Evolutionary conservation across 768 basidiomycete species (phyloP).

Genomic region (Boletus pseudopeckii): DNA sequence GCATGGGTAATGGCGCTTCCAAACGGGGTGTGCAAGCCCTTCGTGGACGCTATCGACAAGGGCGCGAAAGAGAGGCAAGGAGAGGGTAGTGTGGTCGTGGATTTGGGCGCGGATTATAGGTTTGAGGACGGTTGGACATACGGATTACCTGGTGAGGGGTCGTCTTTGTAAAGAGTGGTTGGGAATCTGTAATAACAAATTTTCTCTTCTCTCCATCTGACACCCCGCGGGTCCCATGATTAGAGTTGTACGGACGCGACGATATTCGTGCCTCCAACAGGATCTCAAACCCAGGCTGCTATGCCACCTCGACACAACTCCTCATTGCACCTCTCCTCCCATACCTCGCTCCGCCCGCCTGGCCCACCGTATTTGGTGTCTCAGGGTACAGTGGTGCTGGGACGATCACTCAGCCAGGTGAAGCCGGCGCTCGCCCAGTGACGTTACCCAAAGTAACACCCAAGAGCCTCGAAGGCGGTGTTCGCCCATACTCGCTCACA

Average conservation of each 20-base stretch:
- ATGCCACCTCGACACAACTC: conserved; percentile 89
- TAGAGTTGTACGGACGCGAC: conserved; percentile 85
- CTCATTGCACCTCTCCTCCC: conserved; percentile 86
- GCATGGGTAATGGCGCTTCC: conserved; percentile 99
- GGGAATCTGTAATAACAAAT: conserved; percentile 36
- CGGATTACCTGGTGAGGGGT: conserved; percentile 93
- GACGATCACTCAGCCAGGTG: conserved; percentile 65
- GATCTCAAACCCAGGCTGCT: conserved; percentile 98
- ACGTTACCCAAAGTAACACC: conserved; percentile 81
- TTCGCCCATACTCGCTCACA: conserved; percentile 86
- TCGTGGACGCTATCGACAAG: conserved; percentile 89
- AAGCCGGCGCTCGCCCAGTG: conserved; percentile 60
- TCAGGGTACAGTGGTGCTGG: conserved; percentile 97
- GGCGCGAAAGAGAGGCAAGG: conserved; percentile 55
- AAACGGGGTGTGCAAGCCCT: conserved; percentile 96
- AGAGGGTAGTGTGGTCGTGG: conserved; percentile 72
- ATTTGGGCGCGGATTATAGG: conserved; percentile 91
- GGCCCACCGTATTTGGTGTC: conserved; percentile 86
- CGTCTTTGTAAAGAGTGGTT: conserved; percentile 34
- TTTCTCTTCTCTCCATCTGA: conserved; percentile 31
- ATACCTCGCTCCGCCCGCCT: conserved; percentile 53
- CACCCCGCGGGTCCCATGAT: background rate
- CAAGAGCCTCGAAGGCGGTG: conserved; percentile 67
- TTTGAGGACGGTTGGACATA: conserved; percentile 97
- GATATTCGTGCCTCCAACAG: conserved; percentile 68